phyloP scores from a whole-genome alignment of 148 eudicot genomes.

The Chenopodium quinoa region DNA sequence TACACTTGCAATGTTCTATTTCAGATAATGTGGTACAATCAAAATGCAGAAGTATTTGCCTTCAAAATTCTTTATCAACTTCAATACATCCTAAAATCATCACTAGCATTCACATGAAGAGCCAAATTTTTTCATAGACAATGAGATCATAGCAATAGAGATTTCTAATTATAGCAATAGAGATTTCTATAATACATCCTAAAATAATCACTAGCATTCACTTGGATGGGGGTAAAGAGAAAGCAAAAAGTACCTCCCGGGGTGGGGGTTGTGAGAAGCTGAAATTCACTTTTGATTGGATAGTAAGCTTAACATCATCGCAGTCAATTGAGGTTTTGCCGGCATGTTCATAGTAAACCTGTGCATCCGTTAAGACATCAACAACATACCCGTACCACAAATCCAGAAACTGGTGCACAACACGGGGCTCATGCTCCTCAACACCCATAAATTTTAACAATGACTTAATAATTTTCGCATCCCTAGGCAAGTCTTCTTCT shows the following conservation, averaged over 20 bases:
- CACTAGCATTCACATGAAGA: no score
- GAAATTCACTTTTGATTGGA: constrained; percentile 82
- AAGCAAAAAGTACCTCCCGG: constrained; percentile 58
- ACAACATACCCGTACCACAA: constrained; percentile 87
- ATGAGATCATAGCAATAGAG: not conserved
- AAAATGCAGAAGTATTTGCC: no score
- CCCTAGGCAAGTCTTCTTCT: constrained; percentile 80
- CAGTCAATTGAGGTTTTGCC: constrained; percentile 68
- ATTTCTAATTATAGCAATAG: not conserved
- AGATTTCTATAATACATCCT: not conserved
- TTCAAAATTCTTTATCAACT: no score
- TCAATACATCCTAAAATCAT: no score
- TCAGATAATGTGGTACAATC: no score
- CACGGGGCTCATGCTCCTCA: constrained; percentile 86
- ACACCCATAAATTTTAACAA: constrained; percentile 89
- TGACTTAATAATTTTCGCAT: constrained; percentile 81
- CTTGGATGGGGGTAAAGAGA: not conserved
- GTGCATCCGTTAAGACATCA: constrained; percentile 85
- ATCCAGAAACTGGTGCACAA: constrained; percentile 82
- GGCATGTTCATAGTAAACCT: constrained; percentile 94
- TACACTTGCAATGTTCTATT: no score
- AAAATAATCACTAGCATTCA: no score
- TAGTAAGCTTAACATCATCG: constrained; percentile 85
- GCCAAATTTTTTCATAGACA: not conserved
- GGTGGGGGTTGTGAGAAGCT: constrained; percentile 99